These are phyloP conservation scores for Rutstroemia sp. DNA, from an alignment of 2,329 filamentous ascomycete species.

Conservation along the genomic window DNA sequence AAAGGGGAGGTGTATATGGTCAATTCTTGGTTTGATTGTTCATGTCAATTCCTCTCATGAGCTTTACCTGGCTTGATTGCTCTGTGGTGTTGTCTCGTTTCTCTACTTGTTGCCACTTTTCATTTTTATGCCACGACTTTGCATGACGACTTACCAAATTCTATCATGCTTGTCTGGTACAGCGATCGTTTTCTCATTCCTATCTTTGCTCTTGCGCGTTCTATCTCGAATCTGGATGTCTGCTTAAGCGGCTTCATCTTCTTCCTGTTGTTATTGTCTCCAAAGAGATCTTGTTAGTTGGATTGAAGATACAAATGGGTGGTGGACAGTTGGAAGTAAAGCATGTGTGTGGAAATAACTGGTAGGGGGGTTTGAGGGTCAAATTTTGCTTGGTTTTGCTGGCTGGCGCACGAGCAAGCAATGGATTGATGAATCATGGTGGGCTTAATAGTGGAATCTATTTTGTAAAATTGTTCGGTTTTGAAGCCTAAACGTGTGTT, in stretches of 20 bases:
- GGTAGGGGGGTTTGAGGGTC: constrained; percentile 1
- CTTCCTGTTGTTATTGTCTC: constrained; percentile 21
- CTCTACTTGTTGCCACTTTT: constrained; percentile 26
- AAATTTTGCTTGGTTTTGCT: constrained; percentile 19
- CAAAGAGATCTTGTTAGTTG: constrained; percentile 17
- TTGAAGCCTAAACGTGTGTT: neutral
- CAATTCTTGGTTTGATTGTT: constrained; percentile 29
- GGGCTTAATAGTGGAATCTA: constrained; percentile 28
- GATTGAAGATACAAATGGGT: constrained; percentile 20
- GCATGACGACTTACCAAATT: constrained; percentile 44
- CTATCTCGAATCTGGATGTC: constrained; percentile 9
- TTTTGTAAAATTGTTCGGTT: constrained; percentile 16
- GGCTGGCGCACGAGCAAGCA: constrained; percentile 15
- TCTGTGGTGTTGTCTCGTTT: constrained; percentile 6
- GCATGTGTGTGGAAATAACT: constrained; percentile 13
- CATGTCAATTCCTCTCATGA: constrained; percentile 32
- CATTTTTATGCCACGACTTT: constrained; percentile 39
- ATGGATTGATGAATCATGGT: constrained; percentile 22
- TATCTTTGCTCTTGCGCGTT: constrained; percentile 13
- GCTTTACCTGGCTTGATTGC: constrained; percentile 22
- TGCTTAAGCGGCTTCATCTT: constrained; percentile 11
- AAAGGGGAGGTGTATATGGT: constrained; percentile 30
- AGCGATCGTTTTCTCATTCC: constrained; percentile 38
- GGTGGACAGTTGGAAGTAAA: constrained; percentile 5
- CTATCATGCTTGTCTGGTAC: constrained; percentile 55